These are phyloP conservation scores for Balansia obtecta DNA, from an alignment of 2,329 filamentous ascomycete genomes.

Conservation along the genomic window DNA sequence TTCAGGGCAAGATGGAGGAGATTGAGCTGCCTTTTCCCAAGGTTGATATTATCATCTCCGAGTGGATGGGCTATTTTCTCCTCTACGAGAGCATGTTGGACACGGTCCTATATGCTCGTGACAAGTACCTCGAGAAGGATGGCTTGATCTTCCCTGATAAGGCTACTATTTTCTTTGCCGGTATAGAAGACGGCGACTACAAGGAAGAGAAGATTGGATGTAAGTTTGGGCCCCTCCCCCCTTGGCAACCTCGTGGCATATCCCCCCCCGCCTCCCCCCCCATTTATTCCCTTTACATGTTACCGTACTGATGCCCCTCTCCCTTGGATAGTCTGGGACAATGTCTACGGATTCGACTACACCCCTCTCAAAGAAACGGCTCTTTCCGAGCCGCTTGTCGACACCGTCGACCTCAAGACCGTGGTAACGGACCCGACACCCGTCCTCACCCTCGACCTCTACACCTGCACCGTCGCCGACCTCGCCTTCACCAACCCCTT, in stretches of 20 bases:
- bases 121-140: slow-evolving; percentile 75
- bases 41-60: slow-evolving; percentile 98
- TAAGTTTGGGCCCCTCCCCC: slow-evolving; percentile 33
- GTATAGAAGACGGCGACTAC: slow-evolving; percentile 97
- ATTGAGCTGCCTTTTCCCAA: slow-evolving; percentile 85
- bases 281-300: background rate
- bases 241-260: too few species aligned
- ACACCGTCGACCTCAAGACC: slow-evolving; percentile 95
- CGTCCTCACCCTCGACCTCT: slow-evolving; percentile 82
- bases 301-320: too few species aligned
- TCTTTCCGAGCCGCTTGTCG: slow-evolving; percentile 88
- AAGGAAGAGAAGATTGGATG: slow-evolving; percentile 99
- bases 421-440: slow-evolving; percentile 83
- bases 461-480: slow-evolving; percentile 75
- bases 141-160: slow-evolving; percentile 98
- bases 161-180: slow-evolving; percentile 92
- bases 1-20: slow-evolving; percentile 99
- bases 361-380: slow-evolving; percentile 86
- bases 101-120: slow-evolving; percentile 91
- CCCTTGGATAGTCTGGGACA: slow-evolving; percentile 73
- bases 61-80: slow-evolving; percentile 99
- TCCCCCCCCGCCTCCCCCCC: background rate
- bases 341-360: slow-evolving; percentile 97
- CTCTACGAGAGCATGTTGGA: slow-evolving; percentile 99
- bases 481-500: slow-evolving; percentile 75